Conservation (phyloP, 148 eudicot species). For the Beta vulgaris region DNA sequence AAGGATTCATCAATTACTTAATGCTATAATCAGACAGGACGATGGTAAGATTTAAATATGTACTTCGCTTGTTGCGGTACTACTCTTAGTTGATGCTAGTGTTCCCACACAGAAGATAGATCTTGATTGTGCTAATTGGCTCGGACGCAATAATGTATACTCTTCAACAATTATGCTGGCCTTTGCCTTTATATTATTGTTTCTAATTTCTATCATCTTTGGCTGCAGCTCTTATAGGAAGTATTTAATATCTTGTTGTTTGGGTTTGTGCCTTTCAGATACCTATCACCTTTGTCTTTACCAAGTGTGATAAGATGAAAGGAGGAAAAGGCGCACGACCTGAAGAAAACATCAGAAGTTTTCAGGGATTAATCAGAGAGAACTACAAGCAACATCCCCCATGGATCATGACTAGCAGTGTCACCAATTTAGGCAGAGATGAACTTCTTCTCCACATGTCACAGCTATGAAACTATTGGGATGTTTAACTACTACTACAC, state of each 20-base stretch:
- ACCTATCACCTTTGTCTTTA: background rate
- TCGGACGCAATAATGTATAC: constrained; percentile 78
- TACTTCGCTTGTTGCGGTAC: constrained; percentile 75
- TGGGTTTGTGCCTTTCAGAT: background rate
- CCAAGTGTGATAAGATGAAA: background rate
- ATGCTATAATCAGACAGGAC: too few relatives aligned
- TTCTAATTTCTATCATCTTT: background rate
- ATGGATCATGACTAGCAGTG: background rate
- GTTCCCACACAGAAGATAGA: constrained; percentile 96
- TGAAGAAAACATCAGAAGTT: background rate
- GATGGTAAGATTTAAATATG: too few relatives aligned
- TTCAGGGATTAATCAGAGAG: background rate
- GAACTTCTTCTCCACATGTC: background rate
- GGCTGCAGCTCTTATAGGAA: background rate
- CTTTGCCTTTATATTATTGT: background rate
- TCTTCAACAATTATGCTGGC: too few relatives aligned
- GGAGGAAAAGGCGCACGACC: background rate
- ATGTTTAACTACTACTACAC: too few relatives aligned
- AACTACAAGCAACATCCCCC: background rate
- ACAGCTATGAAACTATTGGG: background rate
- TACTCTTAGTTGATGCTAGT: constrained; percentile 91
- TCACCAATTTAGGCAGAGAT: background rate
- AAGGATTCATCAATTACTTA: too few relatives aligned
- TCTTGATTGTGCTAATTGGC: constrained; percentile 99
- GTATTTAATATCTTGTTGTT: background rate